These are phyloP conservation scores for Macadamia integrifolia DNA, from an alignment of 164 flowering plant species.

Conservation along the genomic window DNA sequence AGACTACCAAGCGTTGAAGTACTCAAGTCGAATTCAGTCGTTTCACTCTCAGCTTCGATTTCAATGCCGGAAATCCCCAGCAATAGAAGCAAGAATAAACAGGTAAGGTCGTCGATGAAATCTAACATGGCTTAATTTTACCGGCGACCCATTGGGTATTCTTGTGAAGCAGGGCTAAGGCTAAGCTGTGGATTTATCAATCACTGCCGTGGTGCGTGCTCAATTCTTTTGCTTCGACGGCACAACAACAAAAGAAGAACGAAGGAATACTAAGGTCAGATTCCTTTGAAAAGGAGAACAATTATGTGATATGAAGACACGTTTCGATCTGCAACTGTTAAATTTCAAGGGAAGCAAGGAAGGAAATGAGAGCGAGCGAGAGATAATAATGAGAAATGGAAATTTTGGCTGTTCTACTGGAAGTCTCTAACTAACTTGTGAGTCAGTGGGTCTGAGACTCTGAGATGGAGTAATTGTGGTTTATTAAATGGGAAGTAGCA, in stretches of 20 bases:
- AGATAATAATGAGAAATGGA: too few species aligned
- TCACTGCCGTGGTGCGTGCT: too few species aligned
- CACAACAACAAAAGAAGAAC: background rate
- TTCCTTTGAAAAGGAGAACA: constrained; percentile 24
- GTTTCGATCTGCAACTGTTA: constrained; percentile 8
- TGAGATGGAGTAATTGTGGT: background rate
- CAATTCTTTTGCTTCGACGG: background rate
- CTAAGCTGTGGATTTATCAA: background rate
- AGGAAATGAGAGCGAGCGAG: background rate
- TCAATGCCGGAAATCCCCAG: constrained; percentile 9
- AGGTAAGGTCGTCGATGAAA: background rate
- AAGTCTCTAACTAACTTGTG: too few species aligned
- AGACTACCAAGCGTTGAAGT: constrained; percentile 50
- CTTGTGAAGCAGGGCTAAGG: background rate
- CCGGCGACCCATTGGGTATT: constrained; percentile 17
- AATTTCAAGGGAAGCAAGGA: background rate
- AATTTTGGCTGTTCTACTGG: too few species aligned
- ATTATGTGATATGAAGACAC: background rate
- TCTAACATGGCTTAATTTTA: constrained; percentile 24
- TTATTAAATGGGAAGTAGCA: background rate
- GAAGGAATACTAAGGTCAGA: constrained; percentile 12
- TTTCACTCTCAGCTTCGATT: constrained; percentile 1
- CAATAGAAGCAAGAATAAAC: constrained; percentile 2
- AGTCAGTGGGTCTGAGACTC: too few species aligned
- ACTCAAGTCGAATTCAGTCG: constrained; percentile 64